Evolutionary conservation across 768 basidiomycete species (phyloP), one percentile per base, ranked within the genome.

Genomic region (Leucosporidium yakuticum): DNA sequence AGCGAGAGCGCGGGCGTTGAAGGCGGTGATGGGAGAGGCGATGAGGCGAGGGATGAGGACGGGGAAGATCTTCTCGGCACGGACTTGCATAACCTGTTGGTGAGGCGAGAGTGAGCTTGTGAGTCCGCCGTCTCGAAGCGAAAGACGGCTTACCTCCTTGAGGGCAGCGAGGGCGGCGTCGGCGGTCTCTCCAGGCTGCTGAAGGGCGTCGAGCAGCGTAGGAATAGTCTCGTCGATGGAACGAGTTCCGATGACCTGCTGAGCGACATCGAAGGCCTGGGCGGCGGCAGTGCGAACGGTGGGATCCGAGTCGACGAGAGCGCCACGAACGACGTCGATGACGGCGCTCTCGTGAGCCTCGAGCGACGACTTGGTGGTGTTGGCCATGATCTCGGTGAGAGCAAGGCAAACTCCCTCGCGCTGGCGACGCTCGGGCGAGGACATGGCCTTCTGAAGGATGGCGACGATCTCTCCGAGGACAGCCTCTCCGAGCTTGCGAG

Each of bases 221-320:
- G 96, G 95, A 67, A 98, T 97, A 0, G 92, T 98, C 79, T 94
- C 86, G 76, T 98, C 95, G 70, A 97, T 94, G 9, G 94, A 93
- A 76, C 88, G 90, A 36, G 86, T 83, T 11, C 95, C 96, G 50
- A 97, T 83, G 74, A 88, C 84, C 70, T 94, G 90, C 80, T 97
- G 95, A n/a, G 97, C 83, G 6, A 86, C 84, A 77, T 98, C 96
- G 79, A 99, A 88, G 0, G 88, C 86, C 73, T 82, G 87, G 0
- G 94, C 95, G 9, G 94, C 95, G 0, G 95, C 94, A 5, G 88
- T 80, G 51, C 95, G 86, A 25, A 98, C 95, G 54, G 84, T 84
- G 25, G 88, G 81, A 74, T 92, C 88, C 68, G 89, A 87, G 75
- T 98, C 95, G 29, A 98, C 92, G 21, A 98, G 83, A 0, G 91